Evolutionary conservation across 306 rosid genomes (phyloP).

Genomic region (Prunus campanulata): DNA sequence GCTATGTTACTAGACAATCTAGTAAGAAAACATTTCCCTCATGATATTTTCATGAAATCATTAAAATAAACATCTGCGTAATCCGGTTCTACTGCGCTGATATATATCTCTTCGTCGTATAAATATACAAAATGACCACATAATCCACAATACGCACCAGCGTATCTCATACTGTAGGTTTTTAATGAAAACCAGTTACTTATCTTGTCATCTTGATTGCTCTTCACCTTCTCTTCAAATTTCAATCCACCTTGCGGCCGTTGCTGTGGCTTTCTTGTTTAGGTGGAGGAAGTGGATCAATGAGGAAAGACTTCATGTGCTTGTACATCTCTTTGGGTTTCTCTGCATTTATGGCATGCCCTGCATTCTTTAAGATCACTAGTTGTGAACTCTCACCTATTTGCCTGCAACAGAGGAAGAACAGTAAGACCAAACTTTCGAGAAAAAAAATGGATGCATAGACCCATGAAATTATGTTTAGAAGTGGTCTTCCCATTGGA

Average conservation of each 20-base stretch:
- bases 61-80: not conserved
- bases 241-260: slow-evolving; percentile 55
- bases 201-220: not conserved
- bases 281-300: slow-evolving; percentile 33
- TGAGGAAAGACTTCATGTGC: slow-evolving; percentile 57
- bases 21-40: not conserved
- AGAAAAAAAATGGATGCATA: not conserved
- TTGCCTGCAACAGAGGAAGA: slow-evolving; percentile 42
- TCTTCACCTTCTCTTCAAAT: slow-evolving; percentile 3
- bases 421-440: not conserved
- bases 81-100: not conserved
- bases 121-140: not conserved
- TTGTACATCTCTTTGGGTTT: slow-evolving; percentile 65
- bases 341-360: slow-evolving; percentile 82
- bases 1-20: not conserved
- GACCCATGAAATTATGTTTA: not conserved
- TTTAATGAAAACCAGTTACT: not conserved
- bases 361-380: slow-evolving; percentile 69
- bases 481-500: not conserved
- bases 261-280: slow-evolving; percentile 35
- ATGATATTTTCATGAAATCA: not conserved
- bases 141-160: not conserved
- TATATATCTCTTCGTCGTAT: not conserved
- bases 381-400: slow-evolving; percentile 66
- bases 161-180: not conserved